phyloP scores from a whole-genome alignment of 169 alveolate genomes.

The Theileria parva region DNA sequence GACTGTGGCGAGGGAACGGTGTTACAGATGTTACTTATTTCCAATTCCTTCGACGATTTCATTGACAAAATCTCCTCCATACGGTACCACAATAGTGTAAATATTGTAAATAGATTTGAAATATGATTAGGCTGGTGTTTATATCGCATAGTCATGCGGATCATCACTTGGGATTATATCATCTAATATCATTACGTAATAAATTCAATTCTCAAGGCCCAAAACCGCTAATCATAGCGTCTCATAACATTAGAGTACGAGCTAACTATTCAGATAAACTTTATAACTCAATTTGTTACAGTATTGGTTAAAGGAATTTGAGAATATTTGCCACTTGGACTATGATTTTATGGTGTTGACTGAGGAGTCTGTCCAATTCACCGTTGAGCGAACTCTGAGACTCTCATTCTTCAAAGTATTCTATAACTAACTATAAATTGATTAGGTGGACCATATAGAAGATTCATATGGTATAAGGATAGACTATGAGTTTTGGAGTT shows the following conservation, averaged over 20 bases:
- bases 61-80: constrained; percentile 45
- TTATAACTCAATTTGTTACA: too few species aligned
- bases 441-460: constrained; percentile 77
- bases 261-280: too few species aligned
- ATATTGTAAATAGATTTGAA: neutral
- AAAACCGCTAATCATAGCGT: neutral
- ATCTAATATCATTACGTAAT: constrained; percentile 69
- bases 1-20: constrained; percentile 91
- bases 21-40: constrained; percentile 79
- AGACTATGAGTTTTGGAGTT: constrained; percentile 58
- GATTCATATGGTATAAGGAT: constrained; percentile 74
- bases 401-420: neutral
- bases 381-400: too few species aligned
- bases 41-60: constrained; percentile 66
- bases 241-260: too few species aligned
- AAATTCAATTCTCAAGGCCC: neutral
- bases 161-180: constrained; percentile 81
- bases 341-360: neutral
- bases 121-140: constrained; percentile 66
- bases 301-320: too few species aligned
- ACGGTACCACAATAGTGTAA: constrained; percentile 21
- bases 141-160: constrained; percentile 88
- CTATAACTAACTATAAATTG: neutral
- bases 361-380: too few species aligned
- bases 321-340: constrained; percentile 25